A percentile compares a stretch with the other conserved stretches of the same genome.
These are phyloP conservation scores for Umbilicus rupestris DNA, from an alignment of 164 flowering plant genomes.

Conservation along the genomic window DNA sequence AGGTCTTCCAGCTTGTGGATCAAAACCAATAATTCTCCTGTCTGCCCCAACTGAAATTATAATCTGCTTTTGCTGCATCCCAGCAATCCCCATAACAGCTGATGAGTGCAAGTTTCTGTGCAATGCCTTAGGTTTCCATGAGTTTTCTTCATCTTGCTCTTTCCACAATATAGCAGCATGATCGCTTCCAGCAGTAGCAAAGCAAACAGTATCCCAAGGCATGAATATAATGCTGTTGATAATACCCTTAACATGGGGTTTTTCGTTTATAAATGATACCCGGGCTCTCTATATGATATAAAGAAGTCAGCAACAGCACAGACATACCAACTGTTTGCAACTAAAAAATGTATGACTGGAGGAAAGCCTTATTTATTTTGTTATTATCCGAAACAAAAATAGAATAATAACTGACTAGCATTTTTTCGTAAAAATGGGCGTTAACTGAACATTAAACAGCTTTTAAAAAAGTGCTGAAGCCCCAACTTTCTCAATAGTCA, in stretches of 20 bases:
- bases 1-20: slow-evolving; percentile 45
- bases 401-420: background rate
- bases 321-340: background rate
- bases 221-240: slow-evolving; percentile 69
- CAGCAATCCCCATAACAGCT: slow-evolving; percentile 97
- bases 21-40: slow-evolving; percentile 75
- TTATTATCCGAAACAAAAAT: background rate
- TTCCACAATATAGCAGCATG: slow-evolving; percentile 85
- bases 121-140: slow-evolving; percentile 69
- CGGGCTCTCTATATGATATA: slow-evolving; percentile 34
- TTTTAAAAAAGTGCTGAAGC: background rate
- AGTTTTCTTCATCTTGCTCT: slow-evolving; percentile 41
- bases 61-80: slow-evolving; percentile 65
- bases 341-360: background rate
- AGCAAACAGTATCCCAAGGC: slow-evolving; percentile 67
- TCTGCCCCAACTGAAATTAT: slow-evolving; percentile 84
- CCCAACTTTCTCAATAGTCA: too few species aligned
- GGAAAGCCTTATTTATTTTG: background rate
- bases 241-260: slow-evolving; percentile 85
- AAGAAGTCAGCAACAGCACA: slow-evolving; percentile 2
- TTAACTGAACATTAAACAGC: background rate
- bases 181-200: slow-evolving; percentile 94
- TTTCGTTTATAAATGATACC: slow-evolving; percentile 59
- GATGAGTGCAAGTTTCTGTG: slow-evolving; percentile 75
- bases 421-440: background rate